These are phyloP conservation scores for Hysterangium stoloniferum DNA, from an alignment of 768 basidiomycete genomes.

Conservation along the genomic window DNA sequence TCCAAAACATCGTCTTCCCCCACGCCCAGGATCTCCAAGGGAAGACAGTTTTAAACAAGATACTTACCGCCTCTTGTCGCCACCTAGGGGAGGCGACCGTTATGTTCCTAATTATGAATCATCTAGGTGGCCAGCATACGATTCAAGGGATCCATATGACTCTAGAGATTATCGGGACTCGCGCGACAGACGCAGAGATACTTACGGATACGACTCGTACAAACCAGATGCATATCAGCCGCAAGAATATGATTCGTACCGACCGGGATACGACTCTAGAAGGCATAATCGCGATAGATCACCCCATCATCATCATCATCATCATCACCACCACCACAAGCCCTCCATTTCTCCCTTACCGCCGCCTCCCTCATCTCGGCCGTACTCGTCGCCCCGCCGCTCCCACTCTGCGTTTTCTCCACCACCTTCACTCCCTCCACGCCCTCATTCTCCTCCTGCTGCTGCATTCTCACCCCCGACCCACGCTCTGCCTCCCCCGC, in stretches of 20 bases:
- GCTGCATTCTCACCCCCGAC: slow-evolving; percentile 9
- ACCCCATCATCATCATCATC: neutral
- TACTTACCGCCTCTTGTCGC: slow-evolving; percentile 11
- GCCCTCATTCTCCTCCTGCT: slow-evolving; percentile 10
- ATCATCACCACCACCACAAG: neutral
- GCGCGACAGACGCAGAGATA: neutral
- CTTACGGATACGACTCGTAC: slow-evolving; percentile 6
- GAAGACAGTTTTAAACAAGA: slow-evolving; percentile 13
- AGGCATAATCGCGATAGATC: neutral
- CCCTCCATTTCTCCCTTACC: neutral
- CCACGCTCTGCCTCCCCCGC: neutral
- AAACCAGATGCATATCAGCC: slow-evolving; percentile 9
- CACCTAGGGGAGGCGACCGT: slow-evolving; percentile 7
- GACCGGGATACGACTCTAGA: neutral
- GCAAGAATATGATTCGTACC: neutral
- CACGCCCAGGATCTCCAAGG: slow-evolving; percentile 12
- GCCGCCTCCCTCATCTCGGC: no score
- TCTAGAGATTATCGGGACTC: neutral
- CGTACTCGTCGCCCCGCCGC: slow-evolving; percentile 15
- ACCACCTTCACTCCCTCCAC: slow-evolving; percentile 5
- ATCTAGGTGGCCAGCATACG: neutral
- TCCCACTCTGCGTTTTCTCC: neutral
- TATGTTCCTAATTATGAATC: slow-evolving; percentile 16
- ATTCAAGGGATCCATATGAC: slow-evolving; percentile 18
- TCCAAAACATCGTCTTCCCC: slow-evolving; percentile 25